Conservation (phyloP, 2,329 filamentous ascomycete genomes). For the Tolypocladium inflatum region DNA sequence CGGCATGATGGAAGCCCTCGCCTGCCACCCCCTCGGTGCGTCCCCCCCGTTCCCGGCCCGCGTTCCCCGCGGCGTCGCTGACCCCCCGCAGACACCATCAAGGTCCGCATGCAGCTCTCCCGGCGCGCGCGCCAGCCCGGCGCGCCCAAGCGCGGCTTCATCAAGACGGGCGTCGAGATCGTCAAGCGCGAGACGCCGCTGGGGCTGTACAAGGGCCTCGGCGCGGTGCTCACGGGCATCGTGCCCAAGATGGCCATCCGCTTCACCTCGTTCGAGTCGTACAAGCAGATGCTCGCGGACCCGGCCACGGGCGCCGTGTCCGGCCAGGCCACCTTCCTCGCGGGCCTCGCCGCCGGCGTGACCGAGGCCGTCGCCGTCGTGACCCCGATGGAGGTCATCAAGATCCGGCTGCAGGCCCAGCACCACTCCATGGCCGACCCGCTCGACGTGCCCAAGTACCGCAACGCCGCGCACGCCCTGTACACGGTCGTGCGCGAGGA, state of each 20-base stretch:
- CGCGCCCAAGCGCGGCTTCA: conserved; percentile 77
- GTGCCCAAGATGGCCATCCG: conserved; percentile 99
- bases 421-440: conserved; percentile 97
- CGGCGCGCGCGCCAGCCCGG: conserved; percentile 74
- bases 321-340: conserved; percentile 59
- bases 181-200: conserved; percentile 83
- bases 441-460: conserved; percentile 92
- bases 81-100: conserved; percentile 67
- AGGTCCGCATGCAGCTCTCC: conserved; percentile 98
- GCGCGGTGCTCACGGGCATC: conserved; percentile 91
- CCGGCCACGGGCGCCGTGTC: conserved; percentile 56
- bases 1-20: conserved; percentile 98
- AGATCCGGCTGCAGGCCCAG: conserved; percentile 96
- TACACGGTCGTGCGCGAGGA: conserved; percentile 93
- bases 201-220: conserved; percentile 95
- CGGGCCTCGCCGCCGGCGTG: conserved; percentile 84
- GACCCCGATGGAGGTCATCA: conserved; percentile 98
- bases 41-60: not conserved
- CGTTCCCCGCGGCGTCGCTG: not conserved
- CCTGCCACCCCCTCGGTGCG: conserved; percentile 84
- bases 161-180: conserved; percentile 78
- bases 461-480: conserved; percentile 73
- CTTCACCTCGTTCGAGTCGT: conserved; percentile 93
- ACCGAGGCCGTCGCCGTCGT: conserved; percentile 96
- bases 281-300: conserved; percentile 76